Evolutionary conservation across 768 basidiomycete species (phyloP), one percentile per base, ranked within the genome.

Genomic region (Kockovaella imperatae): DNA sequence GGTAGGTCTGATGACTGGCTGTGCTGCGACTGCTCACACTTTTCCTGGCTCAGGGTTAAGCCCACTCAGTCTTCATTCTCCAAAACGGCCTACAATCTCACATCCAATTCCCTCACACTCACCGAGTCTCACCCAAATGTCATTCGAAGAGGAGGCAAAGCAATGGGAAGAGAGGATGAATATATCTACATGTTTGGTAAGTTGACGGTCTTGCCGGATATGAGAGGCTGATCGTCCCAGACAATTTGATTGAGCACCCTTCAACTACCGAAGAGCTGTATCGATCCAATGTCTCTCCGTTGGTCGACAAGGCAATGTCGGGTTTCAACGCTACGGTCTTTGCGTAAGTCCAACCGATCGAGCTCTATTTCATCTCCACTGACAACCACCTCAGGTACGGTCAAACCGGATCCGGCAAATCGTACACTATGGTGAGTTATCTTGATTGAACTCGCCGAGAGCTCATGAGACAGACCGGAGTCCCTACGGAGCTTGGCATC

Each of bases 311-410:
- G 43, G 63, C 67, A 0, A 70, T 70, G 69, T 60, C 60, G 32
- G 69, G 69, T 23, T 70, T 68, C 60, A 70, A 70, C 50, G 61
- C 58, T 42, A 70, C 69, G 3, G 62, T 70, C 45, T 70, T 70
- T 49, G 69, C 69, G 54, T 66, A 20, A 49, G 64, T 54, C 10
- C 18, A 15, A 5, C 26, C 18, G 7, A 25, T 32, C 3, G 23
- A 11, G n/a, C 23, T 15, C n/a, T 5, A 7, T n/a, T 4, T n/a
- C 18, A 28, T 14, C 46, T 17, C 20, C 41, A 43, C 47, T 56
- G 28, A 54, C 17, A 5, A n/a, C 24, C 13, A 13, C 3, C 20
- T 32, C 42, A 65, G 63, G 4, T 70, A 70, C 39, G 69, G 69
- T 38, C 69, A 70, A 40, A 70, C 69, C 1, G 69, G 69, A 21